Percentiles rank a stretch among this genome's conserved stretches.
Evolutionary conservation across 2,329 filamentous ascomycete species (phyloP).

Genomic region (Talaromyces sp.): DNA sequence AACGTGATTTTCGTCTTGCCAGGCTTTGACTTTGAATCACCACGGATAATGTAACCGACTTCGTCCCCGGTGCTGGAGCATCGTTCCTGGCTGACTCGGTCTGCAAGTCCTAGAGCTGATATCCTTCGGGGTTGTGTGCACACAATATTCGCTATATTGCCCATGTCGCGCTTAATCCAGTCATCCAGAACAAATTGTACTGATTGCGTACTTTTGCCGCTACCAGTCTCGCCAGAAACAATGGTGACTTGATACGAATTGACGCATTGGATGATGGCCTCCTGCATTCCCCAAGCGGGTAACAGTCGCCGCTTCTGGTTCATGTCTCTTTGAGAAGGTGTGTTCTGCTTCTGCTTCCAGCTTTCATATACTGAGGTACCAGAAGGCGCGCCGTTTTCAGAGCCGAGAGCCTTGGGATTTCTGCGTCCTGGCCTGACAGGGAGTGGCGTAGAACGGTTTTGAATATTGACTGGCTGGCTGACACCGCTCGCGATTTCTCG

Average conservation of each 20-base stretch:
- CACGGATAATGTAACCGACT: constrained; percentile 86
- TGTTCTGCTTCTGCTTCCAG: constrained; percentile 66
- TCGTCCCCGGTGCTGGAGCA: constrained; percentile 78
- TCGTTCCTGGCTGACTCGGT: constrained; percentile 89
- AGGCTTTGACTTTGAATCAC: constrained; percentile 71
- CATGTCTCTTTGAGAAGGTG: constrained; percentile 68
- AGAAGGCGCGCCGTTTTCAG: constrained; percentile 54
- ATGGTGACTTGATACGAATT: constrained; percentile 81
- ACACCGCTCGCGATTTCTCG: constrained; percentile 77
- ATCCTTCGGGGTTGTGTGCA: constrained; percentile 95
- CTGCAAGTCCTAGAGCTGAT: constrained; percentile 86
- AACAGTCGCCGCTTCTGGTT: constrained; percentile 65
- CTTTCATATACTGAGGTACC: constrained; percentile 57
- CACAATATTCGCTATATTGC: constrained; percentile 78
- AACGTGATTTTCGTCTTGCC: constrained; percentile 85
- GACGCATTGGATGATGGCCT: constrained; percentile 72
- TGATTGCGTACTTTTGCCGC: constrained; percentile 93
- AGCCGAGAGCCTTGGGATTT: constrained; percentile 55
- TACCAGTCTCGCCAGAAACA: constrained; percentile 94
- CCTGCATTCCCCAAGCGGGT: constrained; percentile 81
- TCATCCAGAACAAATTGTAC: constrained; percentile 95
- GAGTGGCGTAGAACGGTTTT: constrained; percentile 17
- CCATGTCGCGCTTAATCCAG: constrained; percentile 70
- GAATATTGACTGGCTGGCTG: constrained; percentile 44
- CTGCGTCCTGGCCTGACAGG: constrained; percentile 26